Percentiles rank a stretch among this genome's conserved stretches.
These are phyloP conservation scores for Papiliotrema nemorosa DNA, from an alignment of 1,284 basidiomycete species.

Conservation along the genomic window DNA sequence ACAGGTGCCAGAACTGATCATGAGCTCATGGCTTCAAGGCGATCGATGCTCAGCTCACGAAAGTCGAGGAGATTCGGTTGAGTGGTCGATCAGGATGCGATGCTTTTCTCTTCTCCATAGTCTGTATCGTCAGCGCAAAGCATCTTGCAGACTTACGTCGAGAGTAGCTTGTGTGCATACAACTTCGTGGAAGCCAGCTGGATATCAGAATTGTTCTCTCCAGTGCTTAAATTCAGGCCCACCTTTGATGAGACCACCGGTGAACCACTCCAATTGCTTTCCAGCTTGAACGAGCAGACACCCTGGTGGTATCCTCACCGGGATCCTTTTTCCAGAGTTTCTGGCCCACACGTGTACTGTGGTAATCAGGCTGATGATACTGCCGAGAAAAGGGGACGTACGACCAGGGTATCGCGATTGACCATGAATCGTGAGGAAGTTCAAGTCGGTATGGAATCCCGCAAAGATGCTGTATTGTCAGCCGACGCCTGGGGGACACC, in stretches of 20 bases:
- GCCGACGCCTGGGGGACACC: not conserved
- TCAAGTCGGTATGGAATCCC: constrained; percentile 69
- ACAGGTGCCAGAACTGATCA: constrained; percentile 75
- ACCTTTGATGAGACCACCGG: constrained; percentile 76
- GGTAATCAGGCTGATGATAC: not conserved
- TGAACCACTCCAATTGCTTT: constrained; percentile 85
- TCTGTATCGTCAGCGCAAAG: constrained; percentile 49
- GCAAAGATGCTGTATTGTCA: constrained; percentile 68
- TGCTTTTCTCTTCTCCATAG: constrained; percentile 60
- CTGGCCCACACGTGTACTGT: constrained; percentile 76
- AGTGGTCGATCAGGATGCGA: constrained; percentile 69
- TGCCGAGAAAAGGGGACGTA: constrained; percentile 14
- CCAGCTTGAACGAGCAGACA: constrained; percentile 72
- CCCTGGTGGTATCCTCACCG: constrained; percentile 70
- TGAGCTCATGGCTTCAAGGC: not conserved
- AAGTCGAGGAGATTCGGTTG: constrained; percentile 87
- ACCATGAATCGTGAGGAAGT: constrained; percentile 74
- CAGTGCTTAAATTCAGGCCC: not conserved
- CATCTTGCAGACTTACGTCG: constrained; percentile 51
- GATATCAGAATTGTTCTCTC: not conserved
- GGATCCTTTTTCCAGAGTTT: constrained; percentile 80
- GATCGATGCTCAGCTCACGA: constrained; percentile 44
- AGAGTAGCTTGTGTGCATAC: constrained; percentile 77
- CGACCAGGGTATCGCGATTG: constrained; percentile 57
- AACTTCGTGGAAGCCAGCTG: constrained; percentile 83